phyloP scores from a whole-genome alignment of 345 rosid genomes.

The Arabis hirsuta region DNA sequence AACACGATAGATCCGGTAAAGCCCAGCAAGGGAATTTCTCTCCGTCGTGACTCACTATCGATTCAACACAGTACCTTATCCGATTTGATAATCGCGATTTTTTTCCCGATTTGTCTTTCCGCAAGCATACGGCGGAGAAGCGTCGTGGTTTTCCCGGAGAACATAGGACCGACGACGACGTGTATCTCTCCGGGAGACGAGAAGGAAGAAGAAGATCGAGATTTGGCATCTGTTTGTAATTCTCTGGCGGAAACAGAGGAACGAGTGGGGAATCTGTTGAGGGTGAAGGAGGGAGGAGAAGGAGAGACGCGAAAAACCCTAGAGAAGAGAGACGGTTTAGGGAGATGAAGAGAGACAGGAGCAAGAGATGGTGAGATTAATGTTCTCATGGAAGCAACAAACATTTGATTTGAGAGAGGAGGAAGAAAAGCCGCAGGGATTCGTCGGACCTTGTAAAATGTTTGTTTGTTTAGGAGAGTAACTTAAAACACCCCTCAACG shows the following conservation, averaged over 20 bases:
- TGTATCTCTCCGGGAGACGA: conserved; percentile 63
- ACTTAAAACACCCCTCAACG: too few relatives aligned
- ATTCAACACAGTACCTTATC: conserved; percentile 74
- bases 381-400: conserved; percentile 56
- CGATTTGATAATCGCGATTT: conserved; percentile 77
- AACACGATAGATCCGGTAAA: conserved; percentile 57
- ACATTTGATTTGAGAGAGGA: conserved; percentile 38
- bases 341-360: conserved; percentile 39
- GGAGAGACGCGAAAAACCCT: conserved; percentile 27
- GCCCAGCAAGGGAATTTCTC: conserved; percentile 78
- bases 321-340: conserved; percentile 45
- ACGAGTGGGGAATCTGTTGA: conserved; percentile 28
- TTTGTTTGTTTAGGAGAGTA: too few relatives aligned
- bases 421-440: not conserved
- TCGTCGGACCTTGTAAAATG: not conserved
- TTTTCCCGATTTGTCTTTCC: conserved; percentile 63
- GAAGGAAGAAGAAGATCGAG: conserved; percentile 41
- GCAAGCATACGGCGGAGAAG: conserved; percentile 77
- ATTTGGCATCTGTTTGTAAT: conserved; percentile 40
- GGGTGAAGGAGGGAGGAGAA: conserved; percentile 25
- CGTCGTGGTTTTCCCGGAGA: conserved; percentile 82
- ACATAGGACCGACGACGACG: conserved; percentile 89
- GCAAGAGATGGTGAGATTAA: conserved; percentile 46
- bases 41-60: conserved; percentile 85
- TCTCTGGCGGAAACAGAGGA: conserved; percentile 30